Evolutionary conservation across 768 basidiomycete genomes (phyloP).

Genomic region (Termitomyces sp.): DNA sequence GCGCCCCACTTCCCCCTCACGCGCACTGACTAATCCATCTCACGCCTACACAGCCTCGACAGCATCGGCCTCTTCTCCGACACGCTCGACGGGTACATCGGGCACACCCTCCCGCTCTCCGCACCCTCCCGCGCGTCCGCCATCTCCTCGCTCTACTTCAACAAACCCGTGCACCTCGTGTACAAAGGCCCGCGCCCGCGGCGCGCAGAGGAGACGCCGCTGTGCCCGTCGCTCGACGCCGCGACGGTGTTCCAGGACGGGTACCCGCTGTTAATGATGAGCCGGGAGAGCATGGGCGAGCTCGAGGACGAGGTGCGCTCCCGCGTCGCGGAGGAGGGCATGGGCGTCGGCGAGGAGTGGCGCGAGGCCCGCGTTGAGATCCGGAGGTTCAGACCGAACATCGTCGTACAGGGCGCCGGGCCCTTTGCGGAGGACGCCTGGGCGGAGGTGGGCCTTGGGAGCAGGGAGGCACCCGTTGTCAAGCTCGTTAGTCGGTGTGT

Average conservation of each 20-base stretch:
- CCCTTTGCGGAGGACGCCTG: conserved; percentile 72
- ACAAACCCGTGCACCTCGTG: conserved; percentile 54
- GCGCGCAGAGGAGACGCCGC: conserved; percentile 38
- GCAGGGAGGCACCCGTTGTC: conserved; percentile 35
- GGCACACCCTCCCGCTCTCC: conserved; percentile 34
- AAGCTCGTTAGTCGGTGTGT: conserved; percentile 64
- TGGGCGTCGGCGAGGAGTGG: conserved; percentile 14
- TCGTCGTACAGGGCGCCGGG: conserved; percentile 60
- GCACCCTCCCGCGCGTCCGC: conserved; percentile 52
- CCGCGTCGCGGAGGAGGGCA: conserved; percentile 27
- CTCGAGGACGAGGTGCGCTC: conserved; percentile 43
- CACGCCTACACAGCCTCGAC: conserved; percentile 35
- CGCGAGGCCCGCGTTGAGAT: conserved; percentile 7
- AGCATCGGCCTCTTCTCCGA: conserved; percentile 46
- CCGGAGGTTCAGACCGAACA: conserved; percentile 62
- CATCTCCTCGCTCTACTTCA: conserved; percentile 59
- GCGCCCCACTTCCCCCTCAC: conserved; percentile 17
- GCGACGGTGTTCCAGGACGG: conserved; percentile 63
- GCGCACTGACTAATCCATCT: no score
- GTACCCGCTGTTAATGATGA: conserved; percentile 64
- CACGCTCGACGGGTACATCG: conserved; percentile 65
- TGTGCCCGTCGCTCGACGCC: conserved; percentile 46
- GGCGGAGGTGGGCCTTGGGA: conserved; percentile 54
- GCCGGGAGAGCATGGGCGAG: conserved; percentile 56
- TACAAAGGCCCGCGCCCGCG: conserved; percentile 62